phyloP scores from a whole-genome alignment of 2,329 filamentous ascomycete genomes.

The Coniella lustricola region DNA sequence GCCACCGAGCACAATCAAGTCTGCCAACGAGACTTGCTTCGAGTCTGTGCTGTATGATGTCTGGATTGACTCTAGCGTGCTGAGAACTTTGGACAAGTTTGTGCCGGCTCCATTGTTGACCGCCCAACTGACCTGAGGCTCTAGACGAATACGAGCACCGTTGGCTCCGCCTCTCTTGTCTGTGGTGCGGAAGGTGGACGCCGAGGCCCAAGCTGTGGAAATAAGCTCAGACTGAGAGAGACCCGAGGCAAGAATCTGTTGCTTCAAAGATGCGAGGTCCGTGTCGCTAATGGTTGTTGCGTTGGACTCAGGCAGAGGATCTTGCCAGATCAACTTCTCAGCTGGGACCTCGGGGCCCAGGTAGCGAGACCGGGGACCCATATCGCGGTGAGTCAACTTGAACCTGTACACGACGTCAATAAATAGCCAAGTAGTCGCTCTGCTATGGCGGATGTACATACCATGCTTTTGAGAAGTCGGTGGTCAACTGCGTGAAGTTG shows the following conservation, averaged over 20 bases:
- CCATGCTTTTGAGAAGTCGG: conserved; percentile 66
- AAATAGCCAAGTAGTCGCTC: not conserved
- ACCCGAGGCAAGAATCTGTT: conserved; percentile 57
- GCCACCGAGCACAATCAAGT: conserved; percentile 72
- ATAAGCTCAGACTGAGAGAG: conserved; percentile 56
- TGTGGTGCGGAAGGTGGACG: conserved; percentile 64
- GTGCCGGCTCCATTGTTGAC: conserved; percentile 52
- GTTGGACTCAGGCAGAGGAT: conserved; percentile 57
- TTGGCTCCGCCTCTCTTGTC: conserved; percentile 83
- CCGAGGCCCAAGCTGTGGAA: conserved; percentile 60
- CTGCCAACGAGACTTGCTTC: conserved; percentile 72
- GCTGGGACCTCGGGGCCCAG: conserved; percentile 66
- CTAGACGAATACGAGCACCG: conserved; percentile 68
- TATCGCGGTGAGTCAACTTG: conserved; percentile 73
- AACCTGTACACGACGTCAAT: not conserved
- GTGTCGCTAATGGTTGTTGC: conserved; percentile 52
- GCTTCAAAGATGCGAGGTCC: conserved; percentile 61
- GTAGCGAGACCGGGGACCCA: conserved; percentile 65
- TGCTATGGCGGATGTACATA: not conserved
- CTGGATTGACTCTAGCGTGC: conserved; percentile 57
- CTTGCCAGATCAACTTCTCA: conserved; percentile 68
- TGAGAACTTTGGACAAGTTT: conserved; percentile 54
- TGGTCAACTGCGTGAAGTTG: conserved; percentile 56
- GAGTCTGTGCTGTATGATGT: conserved; percentile 28
- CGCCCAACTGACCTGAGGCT: conserved; percentile 65